A percentile compares a stretch with the other conserved stretches of the same genome.
These are phyloP conservation scores for Scheffersomyces amazonensis DNA, from an alignment of 805 yeast genomes.

Conservation along the genomic window DNA sequence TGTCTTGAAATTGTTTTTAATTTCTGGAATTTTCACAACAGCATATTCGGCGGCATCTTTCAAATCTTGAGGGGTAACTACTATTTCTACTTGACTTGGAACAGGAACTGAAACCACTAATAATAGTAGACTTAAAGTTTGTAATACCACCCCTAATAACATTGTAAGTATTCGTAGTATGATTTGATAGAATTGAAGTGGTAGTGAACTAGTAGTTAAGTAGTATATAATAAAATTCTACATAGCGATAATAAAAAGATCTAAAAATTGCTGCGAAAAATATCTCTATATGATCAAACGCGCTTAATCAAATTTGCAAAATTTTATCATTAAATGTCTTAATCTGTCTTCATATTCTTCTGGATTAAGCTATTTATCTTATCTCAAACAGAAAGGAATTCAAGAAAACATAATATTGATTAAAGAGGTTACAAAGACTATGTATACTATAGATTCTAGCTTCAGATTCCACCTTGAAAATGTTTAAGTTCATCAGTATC, in stretches of 20 bases:
- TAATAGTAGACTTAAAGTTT: no score
- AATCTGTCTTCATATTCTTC: no score
- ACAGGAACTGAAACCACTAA: no score
- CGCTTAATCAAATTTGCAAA: no score
- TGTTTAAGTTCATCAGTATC: constrained; percentile 20
- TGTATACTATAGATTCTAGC: constrained; percentile 1
- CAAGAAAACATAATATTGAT: not conserved
- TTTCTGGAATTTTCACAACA: constrained; percentile 12
- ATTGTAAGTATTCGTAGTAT: no score
- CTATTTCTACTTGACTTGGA: constrained; percentile 13
- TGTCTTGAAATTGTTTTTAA: constrained; percentile 11
- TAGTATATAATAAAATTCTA: no score
- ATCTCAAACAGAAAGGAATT: not conserved
- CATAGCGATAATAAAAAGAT: not conserved
- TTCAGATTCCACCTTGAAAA: constrained; percentile 12
- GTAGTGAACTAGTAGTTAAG: not conserved
- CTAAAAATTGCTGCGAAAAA: not conserved
- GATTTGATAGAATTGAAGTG: not conserved
- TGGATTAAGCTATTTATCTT: not conserved
- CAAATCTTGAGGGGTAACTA: constrained; percentile 14
- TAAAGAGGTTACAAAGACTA: not conserved
- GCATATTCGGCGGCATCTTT: constrained; percentile 13
- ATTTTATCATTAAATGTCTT: no score
- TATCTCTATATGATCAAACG: not conserved
- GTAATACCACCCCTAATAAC: no score